Evolutionary conservation across 2,329 filamentous ascomycete genomes (phyloP), one percentile per base, ranked within the genome.

Genomic region (Sarocladiaceae sp.): DNA sequence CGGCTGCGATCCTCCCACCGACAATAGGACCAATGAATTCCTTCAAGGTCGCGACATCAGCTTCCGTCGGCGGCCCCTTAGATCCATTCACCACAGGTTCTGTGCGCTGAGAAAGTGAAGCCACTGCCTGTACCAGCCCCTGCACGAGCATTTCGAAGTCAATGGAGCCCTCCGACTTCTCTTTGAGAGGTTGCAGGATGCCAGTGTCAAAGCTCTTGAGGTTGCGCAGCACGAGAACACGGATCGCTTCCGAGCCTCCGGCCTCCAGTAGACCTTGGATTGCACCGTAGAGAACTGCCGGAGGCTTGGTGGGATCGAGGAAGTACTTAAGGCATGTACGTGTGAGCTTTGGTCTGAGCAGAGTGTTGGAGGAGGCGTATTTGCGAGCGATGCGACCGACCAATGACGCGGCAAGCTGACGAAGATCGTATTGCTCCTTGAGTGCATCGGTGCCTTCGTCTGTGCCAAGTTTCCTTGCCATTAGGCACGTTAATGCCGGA

Each of bases 321-420:
- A 97, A 93, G 62, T 88, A 85, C 71, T 96, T 96, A 29, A 97
- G 80, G 63, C 91, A 97, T 0, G 92, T 94, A n/a, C 94, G 82
- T 3, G 91, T 92, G 26, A 99, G 85, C 57, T 95, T 89, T 2
- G 92, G 86, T 53, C 91, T 90, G 23, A 97, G 81, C 13, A 90
- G 86, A 39, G 88, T 84, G 53, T 92, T 96, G 4, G 85, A 87
- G 23, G 84, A 79, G 5, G 87, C 84, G 71, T 95, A 97, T 62
- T 92, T 93, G 56, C 79, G 80, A 3, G 88, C 86, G 35, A 99
- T 88, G 31, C 83, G 81, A 28, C 84, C 86, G 15, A 97, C 80
- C 4, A 99, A 78, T 1, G 88, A 88, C 1, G 90, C 90, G 1
- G 94, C 86, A 11, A 94, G 79, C 65, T 96, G 89, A 22, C 94